These are phyloP conservation scores for Trichosporon ovoides DNA, from an alignment of 1,284 basidiomycete genomes.

Conservation along the genomic window DNA sequence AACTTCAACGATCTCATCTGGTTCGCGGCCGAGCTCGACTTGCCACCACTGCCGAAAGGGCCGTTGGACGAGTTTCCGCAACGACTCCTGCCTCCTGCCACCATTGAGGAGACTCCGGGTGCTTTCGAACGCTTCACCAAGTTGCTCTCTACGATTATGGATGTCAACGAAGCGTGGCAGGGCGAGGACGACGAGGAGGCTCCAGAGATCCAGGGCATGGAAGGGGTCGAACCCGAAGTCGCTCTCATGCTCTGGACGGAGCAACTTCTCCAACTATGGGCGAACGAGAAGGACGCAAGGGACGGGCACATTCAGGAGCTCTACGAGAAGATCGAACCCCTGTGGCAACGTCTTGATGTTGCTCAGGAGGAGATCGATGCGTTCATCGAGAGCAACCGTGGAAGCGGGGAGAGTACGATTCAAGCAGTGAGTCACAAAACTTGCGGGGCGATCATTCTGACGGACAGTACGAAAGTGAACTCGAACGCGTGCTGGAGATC, in stretches of 20 bases:
- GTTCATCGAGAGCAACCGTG: slow-evolving; percentile 46
- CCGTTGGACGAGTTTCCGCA: slow-evolving; percentile 25
- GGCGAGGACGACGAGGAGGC: slow-evolving; percentile 29
- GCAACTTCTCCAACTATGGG: slow-evolving; percentile 38
- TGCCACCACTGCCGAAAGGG: slow-evolving; percentile 27
- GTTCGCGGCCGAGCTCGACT: slow-evolving; percentile 40
- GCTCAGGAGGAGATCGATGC: slow-evolving; percentile 40
- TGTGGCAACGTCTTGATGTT: slow-evolving; percentile 41
- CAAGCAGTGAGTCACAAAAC: slow-evolving; percentile 31
- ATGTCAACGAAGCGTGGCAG: slow-evolving; percentile 20
- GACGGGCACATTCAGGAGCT: slow-evolving; percentile 43
- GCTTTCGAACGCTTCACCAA: slow-evolving; percentile 30
- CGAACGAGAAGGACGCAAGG: slow-evolving; percentile 30
- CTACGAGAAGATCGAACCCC: slow-evolving; percentile 44
- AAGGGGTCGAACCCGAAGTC: slow-evolving; percentile 42
- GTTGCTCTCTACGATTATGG: slow-evolving; percentile 25
- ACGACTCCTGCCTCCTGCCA: slow-evolving; percentile 28
- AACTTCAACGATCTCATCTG: slow-evolving; percentile 39
- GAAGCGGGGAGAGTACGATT: slow-evolving; percentile 39
- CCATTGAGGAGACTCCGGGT: slow-evolving; percentile 32
- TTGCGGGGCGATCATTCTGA: neutral
- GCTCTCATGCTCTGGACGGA: slow-evolving; percentile 41
- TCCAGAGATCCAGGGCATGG: slow-evolving; percentile 32
- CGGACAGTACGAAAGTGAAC: slow-evolving; percentile 71
- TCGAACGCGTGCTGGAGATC: slow-evolving; percentile 81